phyloP scores from a whole-genome alignment of 202 grass and related monocot species.

The Schoenoplectus tabernaemontani region DNA sequence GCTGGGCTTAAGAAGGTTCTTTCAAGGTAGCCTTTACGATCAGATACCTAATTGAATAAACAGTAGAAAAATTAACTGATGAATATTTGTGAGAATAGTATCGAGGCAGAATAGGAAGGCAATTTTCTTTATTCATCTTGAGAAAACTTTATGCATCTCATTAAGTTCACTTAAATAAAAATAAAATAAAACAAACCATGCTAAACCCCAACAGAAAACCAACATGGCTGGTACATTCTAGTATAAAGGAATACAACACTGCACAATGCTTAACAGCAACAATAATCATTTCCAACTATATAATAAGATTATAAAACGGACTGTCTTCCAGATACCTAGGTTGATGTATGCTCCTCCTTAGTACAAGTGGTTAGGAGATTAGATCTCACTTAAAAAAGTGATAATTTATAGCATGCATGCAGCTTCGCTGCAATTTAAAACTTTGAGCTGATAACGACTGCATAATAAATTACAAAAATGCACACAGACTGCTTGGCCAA shows the following conservation, averaged over 20 bases:
- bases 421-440: neutral
- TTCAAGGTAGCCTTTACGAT: conserved; percentile 77
- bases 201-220: neutral
- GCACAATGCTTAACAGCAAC: neutral
- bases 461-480: neutral
- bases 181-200: neutral
- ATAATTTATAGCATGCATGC: conserved; percentile 9
- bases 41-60: conserved; percentile 55
- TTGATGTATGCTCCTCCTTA: neutral
- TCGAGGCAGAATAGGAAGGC: neutral
- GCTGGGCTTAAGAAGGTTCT: conserved; percentile 92
- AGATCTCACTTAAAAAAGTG: neutral
- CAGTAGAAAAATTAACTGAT: neutral
- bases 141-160: neutral
- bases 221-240: neutral
- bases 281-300: neutral
- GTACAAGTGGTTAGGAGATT: neutral
- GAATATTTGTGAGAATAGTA: neutral
- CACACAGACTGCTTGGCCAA: neutral
- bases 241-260: neutral
- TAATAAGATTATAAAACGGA: neutral
- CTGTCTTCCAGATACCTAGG: neutral
- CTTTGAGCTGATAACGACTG: neutral
- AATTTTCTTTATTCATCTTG: neutral
- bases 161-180: neutral